Evolutionary conservation across 1,139 yeast genomes (phyloP).

Genomic region (Lodderomyces metapsilosis): DNA sequence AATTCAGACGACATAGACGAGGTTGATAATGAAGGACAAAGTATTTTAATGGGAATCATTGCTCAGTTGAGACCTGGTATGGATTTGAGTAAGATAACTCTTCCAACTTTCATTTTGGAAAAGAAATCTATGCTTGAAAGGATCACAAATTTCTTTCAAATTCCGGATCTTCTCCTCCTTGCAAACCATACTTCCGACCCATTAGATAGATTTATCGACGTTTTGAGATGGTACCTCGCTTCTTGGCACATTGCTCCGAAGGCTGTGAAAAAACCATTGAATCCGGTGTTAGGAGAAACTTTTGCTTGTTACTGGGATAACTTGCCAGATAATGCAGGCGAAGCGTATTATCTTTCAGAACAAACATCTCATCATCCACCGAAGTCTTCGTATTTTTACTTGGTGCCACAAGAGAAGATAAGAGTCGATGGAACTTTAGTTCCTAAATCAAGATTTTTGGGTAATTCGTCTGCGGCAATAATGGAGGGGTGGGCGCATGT

Average conservation of each 20-base stretch:
- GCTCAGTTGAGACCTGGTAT: slow-evolving; percentile 91
- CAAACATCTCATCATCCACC: slow-evolving; percentile 99
- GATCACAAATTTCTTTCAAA: slow-evolving; percentile 84
- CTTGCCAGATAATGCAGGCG: slow-evolving; percentile 23
- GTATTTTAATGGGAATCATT: slow-evolving; percentile 80
- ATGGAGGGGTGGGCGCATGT: slow-evolving; percentile 90
- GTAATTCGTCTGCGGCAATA: slow-evolving; percentile 94
- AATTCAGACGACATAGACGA: slow-evolving; percentile 77
- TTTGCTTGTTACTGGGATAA: slow-evolving; percentile 80
- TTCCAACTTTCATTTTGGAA: slow-evolving; percentile 92
- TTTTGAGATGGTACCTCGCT: slow-evolving; percentile 85
- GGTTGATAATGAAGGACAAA: slow-evolving; percentile 85
- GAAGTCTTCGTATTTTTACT: slow-evolving; percentile 86
- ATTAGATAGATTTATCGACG: slow-evolving; percentile 63
- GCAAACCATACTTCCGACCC: slow-evolving; percentile 66
- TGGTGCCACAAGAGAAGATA: slow-evolving; percentile 76
- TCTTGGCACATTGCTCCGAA: slow-evolving; percentile 99
- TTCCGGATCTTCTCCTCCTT: slow-evolving; percentile 68
- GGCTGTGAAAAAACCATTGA: slow-evolving; percentile 94
- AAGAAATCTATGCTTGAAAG: slow-evolving; percentile 96
- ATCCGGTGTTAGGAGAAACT: slow-evolving; percentile 90
- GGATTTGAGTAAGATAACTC: slow-evolving; percentile 83
- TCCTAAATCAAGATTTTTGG: slow-evolving; percentile 85
- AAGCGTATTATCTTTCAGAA: slow-evolving; percentile 84
- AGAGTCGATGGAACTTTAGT: slow-evolving; percentile 86